Evolutionary conservation across 495 filamentous ascomycete species (phyloP).

Genomic region (Extremus antarcticus): DNA sequence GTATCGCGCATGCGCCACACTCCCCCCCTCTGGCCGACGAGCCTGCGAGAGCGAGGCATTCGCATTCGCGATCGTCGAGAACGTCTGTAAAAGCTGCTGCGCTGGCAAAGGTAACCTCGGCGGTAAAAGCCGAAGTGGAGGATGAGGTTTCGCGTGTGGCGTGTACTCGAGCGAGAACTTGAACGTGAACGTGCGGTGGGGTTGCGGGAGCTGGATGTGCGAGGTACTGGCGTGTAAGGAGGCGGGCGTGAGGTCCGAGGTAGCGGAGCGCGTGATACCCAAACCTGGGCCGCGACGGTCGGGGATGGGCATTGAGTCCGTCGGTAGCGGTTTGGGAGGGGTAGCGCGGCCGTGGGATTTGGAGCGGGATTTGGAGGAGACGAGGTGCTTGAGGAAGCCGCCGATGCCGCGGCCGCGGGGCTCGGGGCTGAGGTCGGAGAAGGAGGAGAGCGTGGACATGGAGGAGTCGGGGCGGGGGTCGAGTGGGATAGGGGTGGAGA

Average conservation of each 20-base stretch:
- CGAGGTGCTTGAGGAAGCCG: conserved; percentile 16
- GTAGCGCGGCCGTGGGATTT: conserved; percentile 12
- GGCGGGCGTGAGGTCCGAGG: not conserved
- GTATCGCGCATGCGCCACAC: conserved; percentile 51
- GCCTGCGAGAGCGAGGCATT: conserved; percentile 8
- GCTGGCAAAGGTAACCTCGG: conserved; percentile 70
- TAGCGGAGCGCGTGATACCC: not conserved
- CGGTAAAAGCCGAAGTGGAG: conserved; percentile 51
- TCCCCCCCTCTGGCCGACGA: conserved; percentile 24
- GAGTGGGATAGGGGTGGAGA: conserved; percentile 12
- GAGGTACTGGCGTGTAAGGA: not conserved
- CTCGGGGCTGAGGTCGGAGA: not conserved
- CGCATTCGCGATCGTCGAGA: conserved; percentile 2
- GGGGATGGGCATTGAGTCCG: not conserved
- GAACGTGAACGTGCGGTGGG: conserved; percentile 50
- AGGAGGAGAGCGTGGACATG: conserved; percentile 5
- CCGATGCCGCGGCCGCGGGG: conserved; percentile 9
- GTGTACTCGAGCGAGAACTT: conserved; percentile 73
- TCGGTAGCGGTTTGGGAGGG: not conserved
- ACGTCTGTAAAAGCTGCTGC: conserved; percentile 41
- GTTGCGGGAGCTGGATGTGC: not conserved
- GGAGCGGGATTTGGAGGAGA: conserved; percentile 14
- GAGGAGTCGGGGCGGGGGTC: conserved; percentile 22
- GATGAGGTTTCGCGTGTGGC: conserved; percentile 44
- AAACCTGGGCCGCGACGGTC: no score